Percentiles rank a stretch among this genome's conserved stretches.
phyloP scores from a whole-genome alignment of 306 rosid genomes.

The Gynostemma pentaphyllum region DNA sequence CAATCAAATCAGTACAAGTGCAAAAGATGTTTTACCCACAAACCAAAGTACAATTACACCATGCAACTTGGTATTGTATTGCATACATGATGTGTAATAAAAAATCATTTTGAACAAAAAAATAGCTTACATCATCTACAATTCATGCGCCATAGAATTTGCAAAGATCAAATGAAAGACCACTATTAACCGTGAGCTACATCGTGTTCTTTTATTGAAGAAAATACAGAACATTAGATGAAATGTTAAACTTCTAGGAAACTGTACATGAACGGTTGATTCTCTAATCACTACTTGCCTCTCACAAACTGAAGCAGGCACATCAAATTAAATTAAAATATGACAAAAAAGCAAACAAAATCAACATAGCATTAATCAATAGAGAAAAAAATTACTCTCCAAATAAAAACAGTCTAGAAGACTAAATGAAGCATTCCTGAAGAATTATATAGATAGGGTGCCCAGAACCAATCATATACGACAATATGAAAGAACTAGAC shows the following conservation, averaged over 20 bases:
- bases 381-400: neutral
- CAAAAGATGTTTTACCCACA: no score
- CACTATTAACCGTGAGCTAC: neutral
- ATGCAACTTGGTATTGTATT: no score
- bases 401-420: neutral
- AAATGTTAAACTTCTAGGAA: no score
- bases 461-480: neutral
- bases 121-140: neutral
- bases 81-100: no score
- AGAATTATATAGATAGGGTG: neutral
- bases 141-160: neutral
- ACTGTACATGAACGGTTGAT: no score
- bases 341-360: neutral
- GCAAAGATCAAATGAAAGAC: neutral
- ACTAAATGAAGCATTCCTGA: neutral
- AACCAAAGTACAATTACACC: no score
- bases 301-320: no score
- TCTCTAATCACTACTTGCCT: no score
- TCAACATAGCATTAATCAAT: neutral
- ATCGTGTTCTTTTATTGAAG: neutral
- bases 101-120: no score
- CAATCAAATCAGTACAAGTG: no score
- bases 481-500: neutral
- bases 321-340: no score
- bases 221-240: neutral